Base-by-base conservation (phyloP, 2,329 filamentous ascomycete genomes). In the Magnaporthiopsis poae region DNA sequence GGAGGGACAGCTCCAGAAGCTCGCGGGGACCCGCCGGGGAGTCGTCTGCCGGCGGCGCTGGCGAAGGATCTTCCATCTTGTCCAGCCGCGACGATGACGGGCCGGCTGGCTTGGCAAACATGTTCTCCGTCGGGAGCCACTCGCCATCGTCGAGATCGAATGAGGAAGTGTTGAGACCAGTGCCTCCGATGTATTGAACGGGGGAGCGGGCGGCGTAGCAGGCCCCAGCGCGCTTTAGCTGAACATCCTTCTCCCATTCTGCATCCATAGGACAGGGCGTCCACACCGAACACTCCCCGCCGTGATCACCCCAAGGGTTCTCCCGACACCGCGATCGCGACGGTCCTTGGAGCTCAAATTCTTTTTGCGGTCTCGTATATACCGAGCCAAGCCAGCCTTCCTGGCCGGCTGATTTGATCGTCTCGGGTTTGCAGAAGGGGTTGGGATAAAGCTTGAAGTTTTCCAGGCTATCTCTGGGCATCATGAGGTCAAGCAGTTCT, bases 401-500 rank as follows among this genome's bases (percentile, higher is more conserved):
- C 61, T 61, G 60, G 65, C 35, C 33, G 5, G 65, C 62, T 33
- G 68, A 64, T 35, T 64, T 60, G 7, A 68, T 66, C 11, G 66
- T 35, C 12, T 67, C 60, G 1, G 69, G 71, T 65, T 81, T 76
- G 66, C 82, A 77, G 68, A 89, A 87, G 0, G 85, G 85, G 71
- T 91, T 91, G 0, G 88, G 88, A 66, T 86, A 82, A 2, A 88
- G 70, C 33, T 78, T 79, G n/a, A 90, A 75, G 5, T 79, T 79
- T 15, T 75, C 73, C n/a, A 89, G 77, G 27, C 79, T 80, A 62
- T 78, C 74, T 0, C 75, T 72, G 12, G 75, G 72, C 39, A 77
- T 75, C 27, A 90, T 74, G 2, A 90, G 78, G 31, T 82, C 75
- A 0, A 90, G 77, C 0, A 91, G 76, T 72, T 90, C 88, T 66